Conservation (phyloP, 768 basidiomycete genomes). For the Boletus rubescentipes region DNA sequence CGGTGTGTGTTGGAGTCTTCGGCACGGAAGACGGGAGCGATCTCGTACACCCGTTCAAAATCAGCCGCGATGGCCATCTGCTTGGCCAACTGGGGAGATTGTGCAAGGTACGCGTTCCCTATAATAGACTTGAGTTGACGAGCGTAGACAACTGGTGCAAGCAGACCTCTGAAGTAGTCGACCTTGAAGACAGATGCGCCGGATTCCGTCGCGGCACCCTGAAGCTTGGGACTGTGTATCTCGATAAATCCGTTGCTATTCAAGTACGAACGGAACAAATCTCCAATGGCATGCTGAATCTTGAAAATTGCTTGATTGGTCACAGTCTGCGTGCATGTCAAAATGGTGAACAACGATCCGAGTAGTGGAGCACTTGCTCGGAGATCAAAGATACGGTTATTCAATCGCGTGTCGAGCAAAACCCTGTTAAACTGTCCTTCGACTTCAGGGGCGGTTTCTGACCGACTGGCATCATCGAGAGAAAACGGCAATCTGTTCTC, state of each 20-base stretch:
- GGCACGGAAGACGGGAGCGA: slow-evolving; percentile 95
- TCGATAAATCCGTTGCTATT: slow-evolving; percentile 77
- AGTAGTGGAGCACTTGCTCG: slow-evolving; percentile 52
- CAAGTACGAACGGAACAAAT: slow-evolving; percentile 84
- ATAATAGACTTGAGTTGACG: slow-evolving; percentile 1
- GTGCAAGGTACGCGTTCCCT: slow-evolving; percentile 92
- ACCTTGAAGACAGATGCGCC: slow-evolving; percentile 99
- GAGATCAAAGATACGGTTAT: slow-evolving; percentile 92
- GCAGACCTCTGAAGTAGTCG: slow-evolving; percentile 88
- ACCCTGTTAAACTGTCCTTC: slow-evolving; percentile 75
- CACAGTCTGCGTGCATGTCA: slow-evolving; percentile 59
- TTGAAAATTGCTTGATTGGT: slow-evolving; percentile 96
- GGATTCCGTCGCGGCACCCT: slow-evolving; percentile 95
- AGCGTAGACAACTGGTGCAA: neutral
- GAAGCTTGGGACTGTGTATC: slow-evolving; percentile 97
- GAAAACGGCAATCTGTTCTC: slow-evolving; percentile 86
- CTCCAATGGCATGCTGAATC: slow-evolving; percentile 84
- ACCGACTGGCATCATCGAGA: slow-evolving; percentile 86
- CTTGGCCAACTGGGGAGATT: slow-evolving; percentile 96
- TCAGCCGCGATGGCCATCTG: slow-evolving; percentile 99
- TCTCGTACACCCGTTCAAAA: slow-evolving; percentile 97
- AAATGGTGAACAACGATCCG: neutral
- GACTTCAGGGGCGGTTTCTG: slow-evolving; percentile 68
- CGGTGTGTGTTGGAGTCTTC: slow-evolving; percentile 97
- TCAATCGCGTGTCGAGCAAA: slow-evolving; percentile 88